A percentile compares a stretch with the other conserved stretches of the same genome.
phyloP scores from a whole-genome alignment of 768 basidiomycete species.

The Mrakia blollopis region DNA sequence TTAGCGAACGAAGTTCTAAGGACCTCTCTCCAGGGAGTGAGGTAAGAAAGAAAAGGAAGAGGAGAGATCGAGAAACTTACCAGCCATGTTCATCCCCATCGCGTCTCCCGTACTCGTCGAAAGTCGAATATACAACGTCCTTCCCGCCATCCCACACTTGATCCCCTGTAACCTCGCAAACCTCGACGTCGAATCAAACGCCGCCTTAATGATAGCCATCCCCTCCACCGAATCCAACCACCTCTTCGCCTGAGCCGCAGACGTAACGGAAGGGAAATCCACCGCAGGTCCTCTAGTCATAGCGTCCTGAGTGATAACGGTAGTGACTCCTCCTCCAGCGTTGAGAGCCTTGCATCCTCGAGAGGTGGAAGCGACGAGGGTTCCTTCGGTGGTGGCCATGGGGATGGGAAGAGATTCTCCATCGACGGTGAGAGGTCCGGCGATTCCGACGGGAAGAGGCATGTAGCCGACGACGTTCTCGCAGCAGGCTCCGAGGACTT shows the following conservation, averaged over 20 bases:
- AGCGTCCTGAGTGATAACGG: slow-evolving; percentile 82
- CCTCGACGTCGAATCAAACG: slow-evolving; percentile 90
- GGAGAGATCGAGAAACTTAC: background rate
- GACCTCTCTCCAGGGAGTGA: background rate
- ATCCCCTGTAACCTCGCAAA: slow-evolving; percentile 81
- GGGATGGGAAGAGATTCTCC: slow-evolving; percentile 80
- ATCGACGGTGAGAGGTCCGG: slow-evolving; percentile 89
- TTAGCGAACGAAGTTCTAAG: background rate
- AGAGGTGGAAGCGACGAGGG: slow-evolving; percentile 93
- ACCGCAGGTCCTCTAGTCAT: slow-evolving; percentile 99
- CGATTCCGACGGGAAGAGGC: slow-evolving; percentile 91
- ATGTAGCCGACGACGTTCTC: slow-evolving; percentile 98
- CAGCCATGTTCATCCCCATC: slow-evolving; percentile 98
- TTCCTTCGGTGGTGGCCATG: slow-evolving; percentile 99
- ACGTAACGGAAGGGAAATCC: slow-evolving; percentile 76
- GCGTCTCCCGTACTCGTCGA: slow-evolving; percentile 93
- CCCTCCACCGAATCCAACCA: slow-evolving; percentile 86
- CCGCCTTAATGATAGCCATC: slow-evolving; percentile 64
- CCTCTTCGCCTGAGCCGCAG: slow-evolving; percentile 75
- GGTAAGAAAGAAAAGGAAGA: background rate
- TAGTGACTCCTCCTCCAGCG: slow-evolving; percentile 88
- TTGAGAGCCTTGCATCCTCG: slow-evolving; percentile 98
- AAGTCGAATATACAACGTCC: slow-evolving; percentile 88
- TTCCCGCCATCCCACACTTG: slow-evolving; percentile 85
- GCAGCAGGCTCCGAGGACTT: slow-evolving; percentile 93